These are phyloP conservation scores for Maudiozyma humilis DNA, from an alignment of 1,139 yeast species.

Conservation along the genomic window DNA sequence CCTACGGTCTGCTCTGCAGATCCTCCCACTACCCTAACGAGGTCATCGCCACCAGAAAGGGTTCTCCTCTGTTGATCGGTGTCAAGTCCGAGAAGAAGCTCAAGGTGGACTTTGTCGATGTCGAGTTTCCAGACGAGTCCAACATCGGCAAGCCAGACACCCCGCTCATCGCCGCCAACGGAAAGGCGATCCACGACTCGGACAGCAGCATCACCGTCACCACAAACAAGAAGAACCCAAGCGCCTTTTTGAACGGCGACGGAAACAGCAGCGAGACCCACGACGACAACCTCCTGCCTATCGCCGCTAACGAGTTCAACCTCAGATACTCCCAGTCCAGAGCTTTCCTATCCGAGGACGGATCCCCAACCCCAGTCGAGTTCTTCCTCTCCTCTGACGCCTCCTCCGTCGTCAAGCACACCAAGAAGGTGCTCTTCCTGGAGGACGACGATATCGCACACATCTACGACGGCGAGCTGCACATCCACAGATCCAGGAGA, in stretches of 20 bases:
- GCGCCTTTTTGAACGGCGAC: conserved; percentile 16
- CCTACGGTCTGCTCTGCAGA: conserved; percentile 91
- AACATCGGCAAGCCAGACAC: conserved; percentile 33
- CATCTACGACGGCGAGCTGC: conserved; percentile 95
- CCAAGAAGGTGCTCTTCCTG: conserved; percentile 89
- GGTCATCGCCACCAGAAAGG: conserved; percentile 94
- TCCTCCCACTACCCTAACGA: conserved; percentile 92
- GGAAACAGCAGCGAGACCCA: conserved; percentile 11
- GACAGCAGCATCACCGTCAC: conserved; percentile 5
- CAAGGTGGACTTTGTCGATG: conserved; percentile 97
- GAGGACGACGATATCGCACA: conserved; percentile 99
- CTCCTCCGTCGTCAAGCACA: conserved; percentile 94
- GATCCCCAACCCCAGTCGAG: conserved; percentile 89
- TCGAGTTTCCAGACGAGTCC: conserved; percentile 75
- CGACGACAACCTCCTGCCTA: conserved; percentile 31
- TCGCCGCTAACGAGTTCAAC: conserved; percentile 40
- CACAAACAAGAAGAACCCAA: conserved; percentile 11
- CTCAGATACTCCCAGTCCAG: conserved; percentile 87
- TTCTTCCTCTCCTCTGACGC: conserved; percentile 96
- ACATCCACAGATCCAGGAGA: conserved; percentile 91
- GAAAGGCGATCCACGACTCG: conserved; percentile 9
- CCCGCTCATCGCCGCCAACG: conserved; percentile 22
- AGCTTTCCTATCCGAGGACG: conserved; percentile 87
- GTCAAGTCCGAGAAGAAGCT: conserved; percentile 91
- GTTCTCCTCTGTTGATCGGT: conserved; percentile 94